Conservation (phyloP, 305 asterid genomes). For the Striga hermonthica region DNA sequence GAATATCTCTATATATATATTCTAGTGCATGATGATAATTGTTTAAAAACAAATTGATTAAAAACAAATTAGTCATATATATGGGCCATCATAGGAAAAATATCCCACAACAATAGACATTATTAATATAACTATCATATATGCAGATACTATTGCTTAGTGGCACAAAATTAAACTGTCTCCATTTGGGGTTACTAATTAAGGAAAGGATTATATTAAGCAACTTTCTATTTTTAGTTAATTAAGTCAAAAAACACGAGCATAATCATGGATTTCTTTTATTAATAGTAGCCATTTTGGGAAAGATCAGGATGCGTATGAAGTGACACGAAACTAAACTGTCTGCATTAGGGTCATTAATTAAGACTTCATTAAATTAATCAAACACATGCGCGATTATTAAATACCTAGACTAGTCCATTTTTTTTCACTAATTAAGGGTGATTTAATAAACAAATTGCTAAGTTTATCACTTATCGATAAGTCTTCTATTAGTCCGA, state of each 20-base stretch:
- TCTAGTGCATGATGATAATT: constrained; percentile 34
- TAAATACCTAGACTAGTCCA: no score
- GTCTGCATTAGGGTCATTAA: no score
- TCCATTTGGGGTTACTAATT: not conserved
- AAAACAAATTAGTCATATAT: constrained; percentile 5
- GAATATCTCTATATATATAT: constrained; percentile 30
- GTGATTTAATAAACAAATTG: no score
- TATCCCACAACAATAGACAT: not conserved
- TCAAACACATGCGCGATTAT: no score
- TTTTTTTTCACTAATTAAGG: no score
- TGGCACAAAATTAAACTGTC: not conserved
- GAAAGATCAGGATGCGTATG: no score
- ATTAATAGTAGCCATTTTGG: not conserved
- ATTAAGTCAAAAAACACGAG: not conserved
- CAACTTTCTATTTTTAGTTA: not conserved
- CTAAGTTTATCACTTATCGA: no score
- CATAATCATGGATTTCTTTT: not conserved
- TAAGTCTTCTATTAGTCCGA: no score
- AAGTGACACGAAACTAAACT: no score
- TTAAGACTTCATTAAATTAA: no score
- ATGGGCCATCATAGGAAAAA: constrained; percentile 16
- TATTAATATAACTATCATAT: not conserved
- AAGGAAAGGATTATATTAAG: not conserved
- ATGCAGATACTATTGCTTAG: not conserved
- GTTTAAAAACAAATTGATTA: constrained; percentile 26